Evolutionary conservation across 2,329 filamentous ascomycete species (phyloP), one percentile per base, ranked within the genome.

Genomic region (Clarireedia homoeocarpa): DNA sequence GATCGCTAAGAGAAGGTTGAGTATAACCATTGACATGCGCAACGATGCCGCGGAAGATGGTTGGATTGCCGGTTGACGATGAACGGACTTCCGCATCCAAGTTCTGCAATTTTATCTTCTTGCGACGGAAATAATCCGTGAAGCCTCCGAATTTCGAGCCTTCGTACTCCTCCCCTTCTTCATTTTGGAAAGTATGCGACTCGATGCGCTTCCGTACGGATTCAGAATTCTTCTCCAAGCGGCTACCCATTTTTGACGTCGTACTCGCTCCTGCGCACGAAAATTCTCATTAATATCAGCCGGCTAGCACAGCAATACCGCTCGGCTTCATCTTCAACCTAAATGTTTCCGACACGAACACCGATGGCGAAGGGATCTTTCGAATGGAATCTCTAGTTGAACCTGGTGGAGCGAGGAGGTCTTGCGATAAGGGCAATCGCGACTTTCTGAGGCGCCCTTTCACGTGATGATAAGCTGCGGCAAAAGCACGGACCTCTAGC

Each of bases 71-170:
- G 0, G 75, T 72, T 1, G 84, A 81, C 4, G 82, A 75, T 34
- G 86, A 80, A 57, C 92, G 85, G 46, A 95, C 76, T 53, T 95
- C 83, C 7, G 84, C 85, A 72, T 99, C 94, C 30, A 94, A 81
- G 67, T 99, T 99, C 71, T 97, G 94, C 3, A 99, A 79, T 69
- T 99, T 99, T 71, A 96, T 84, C 77, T 95, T 96, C 76, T 99
- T 99, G 55, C 91, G 85, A 50, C 91, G 81, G 69, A 96, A 95
- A 71, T 97, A 99, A 67, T 97, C 92, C 24, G 78, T 73, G 66
- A 97, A 95, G 7, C 91, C 92, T 26, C 90, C 89, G 71, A 97
- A 99, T 52, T 81, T 82, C 60, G 91, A 96, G 2, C 78, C 82
- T 57, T 86, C 84, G 70, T 99, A 99, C 70, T 99, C 95, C 57